Percentiles rank a stretch among this genome's conserved stretches.
Evolutionary conservation across 2,329 filamentous ascomycete species (phyloP).

Genomic region (Fonsecaea nubica): DNA sequence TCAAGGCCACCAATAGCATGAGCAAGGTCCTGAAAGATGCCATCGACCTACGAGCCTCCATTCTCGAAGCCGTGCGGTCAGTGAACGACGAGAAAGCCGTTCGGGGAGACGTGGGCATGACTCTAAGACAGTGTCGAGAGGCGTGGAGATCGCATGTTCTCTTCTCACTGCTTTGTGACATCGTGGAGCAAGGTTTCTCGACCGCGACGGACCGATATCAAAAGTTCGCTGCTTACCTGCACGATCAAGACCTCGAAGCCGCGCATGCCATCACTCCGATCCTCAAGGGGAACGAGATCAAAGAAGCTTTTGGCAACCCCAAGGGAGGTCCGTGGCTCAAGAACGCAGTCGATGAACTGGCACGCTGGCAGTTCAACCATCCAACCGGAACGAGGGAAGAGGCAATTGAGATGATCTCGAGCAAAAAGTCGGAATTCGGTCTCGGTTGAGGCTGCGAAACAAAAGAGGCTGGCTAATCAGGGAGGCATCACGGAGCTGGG

Average conservation of each 20-base stretch:
- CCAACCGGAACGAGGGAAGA: slow-evolving; percentile 43
- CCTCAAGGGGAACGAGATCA: slow-evolving; percentile 77
- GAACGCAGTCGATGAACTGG: slow-evolving; percentile 75
- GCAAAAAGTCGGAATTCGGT: slow-evolving; percentile 61
- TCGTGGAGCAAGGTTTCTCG: slow-evolving; percentile 29
- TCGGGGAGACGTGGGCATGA: slow-evolving; percentile 40
- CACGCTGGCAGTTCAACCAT: slow-evolving; percentile 88
- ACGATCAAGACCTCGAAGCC: slow-evolving; percentile 58
- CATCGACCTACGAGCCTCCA: slow-evolving; percentile 33
- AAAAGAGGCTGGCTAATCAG: background rate
- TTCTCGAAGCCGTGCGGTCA: slow-evolving; percentile 26
- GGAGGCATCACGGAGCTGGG: background rate
- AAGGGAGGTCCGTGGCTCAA: slow-evolving; percentile 85
- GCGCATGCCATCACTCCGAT: slow-evolving; percentile 60
- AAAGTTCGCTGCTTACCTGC: slow-evolving; percentile 60
- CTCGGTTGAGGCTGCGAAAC: slow-evolving; percentile 21
- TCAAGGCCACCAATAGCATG: slow-evolving; percentile 42
- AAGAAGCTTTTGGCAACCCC: slow-evolving; percentile 67
- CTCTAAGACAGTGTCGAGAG: slow-evolving; percentile 36
- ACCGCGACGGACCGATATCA: slow-evolving; percentile 51
- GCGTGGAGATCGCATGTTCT: slow-evolving; percentile 38
- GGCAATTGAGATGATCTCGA: slow-evolving; percentile 58
- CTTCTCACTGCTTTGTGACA: slow-evolving; percentile 35
- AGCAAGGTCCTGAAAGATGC: slow-evolving; percentile 40
- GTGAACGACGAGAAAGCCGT: slow-evolving; percentile 29